phyloP scores from a whole-genome alignment of 345 rosid genomes.

The Ceriops tagal region DNA sequence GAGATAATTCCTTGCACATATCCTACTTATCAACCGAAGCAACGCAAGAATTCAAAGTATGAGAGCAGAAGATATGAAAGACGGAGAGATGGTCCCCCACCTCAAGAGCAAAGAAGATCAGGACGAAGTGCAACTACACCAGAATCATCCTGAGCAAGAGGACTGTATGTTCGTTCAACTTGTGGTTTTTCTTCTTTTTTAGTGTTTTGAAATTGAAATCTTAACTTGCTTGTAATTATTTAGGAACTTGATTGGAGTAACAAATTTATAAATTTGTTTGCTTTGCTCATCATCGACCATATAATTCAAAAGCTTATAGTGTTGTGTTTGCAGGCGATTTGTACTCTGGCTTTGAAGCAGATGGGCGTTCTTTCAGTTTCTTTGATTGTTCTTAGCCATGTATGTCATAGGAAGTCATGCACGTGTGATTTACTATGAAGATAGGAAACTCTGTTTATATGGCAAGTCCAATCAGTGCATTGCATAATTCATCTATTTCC shows the following conservation, averaged over 20 bases:
- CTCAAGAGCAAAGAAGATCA: slow-evolving; percentile 61
- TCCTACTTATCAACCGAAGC: slow-evolving; percentile 92
- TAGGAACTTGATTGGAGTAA: neutral
- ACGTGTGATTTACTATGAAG: neutral
- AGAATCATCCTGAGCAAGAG: slow-evolving; percentile 39
- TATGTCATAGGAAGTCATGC: neutral
- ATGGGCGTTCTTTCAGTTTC: neutral
- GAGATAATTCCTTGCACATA: slow-evolving; percentile 88
- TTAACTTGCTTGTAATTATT: neutral
- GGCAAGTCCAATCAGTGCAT: slow-evolving; percentile 1
- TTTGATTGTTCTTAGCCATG: neutral
- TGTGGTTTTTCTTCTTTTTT: neutral
- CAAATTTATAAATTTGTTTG: neutral
- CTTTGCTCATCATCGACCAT: neutral
- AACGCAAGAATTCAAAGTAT: slow-evolving; percentile 52
- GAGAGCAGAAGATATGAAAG: slow-evolving; percentile 73
- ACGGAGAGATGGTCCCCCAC: slow-evolving; percentile 80
- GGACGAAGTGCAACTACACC: slow-evolving; percentile 46
- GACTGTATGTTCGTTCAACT: neutral
- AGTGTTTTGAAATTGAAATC: neutral
- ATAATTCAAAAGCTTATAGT: neutral
- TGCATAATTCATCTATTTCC: neutral
- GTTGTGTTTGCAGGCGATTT: slow-evolving; percentile 3
- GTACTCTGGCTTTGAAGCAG: neutral
- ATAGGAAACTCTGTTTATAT: neutral